phyloP scores from a whole-genome alignment of 2,329 filamentous ascomycete species.

The Corniculantispora saksenae region DNA sequence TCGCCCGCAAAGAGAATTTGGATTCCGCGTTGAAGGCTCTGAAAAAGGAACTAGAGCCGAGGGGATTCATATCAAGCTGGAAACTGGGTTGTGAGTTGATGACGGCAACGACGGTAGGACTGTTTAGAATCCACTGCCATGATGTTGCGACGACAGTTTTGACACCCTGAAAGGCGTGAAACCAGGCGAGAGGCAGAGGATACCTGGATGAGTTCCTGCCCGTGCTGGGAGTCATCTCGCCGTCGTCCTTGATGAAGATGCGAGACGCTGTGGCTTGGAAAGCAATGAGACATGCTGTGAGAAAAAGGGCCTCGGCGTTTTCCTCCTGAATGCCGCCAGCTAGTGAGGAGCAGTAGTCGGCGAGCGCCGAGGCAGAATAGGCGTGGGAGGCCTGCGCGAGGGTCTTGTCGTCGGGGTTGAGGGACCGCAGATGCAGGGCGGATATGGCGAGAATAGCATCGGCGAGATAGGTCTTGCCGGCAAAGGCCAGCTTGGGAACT shows the following conservation, averaged over 20 bases:
- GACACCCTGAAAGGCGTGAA: constrained; percentile 67
- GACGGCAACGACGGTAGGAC: constrained; percentile 58
- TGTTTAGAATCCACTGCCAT: constrained; percentile 64
- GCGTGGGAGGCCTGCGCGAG: constrained; percentile 64
- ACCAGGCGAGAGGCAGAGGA: constrained; percentile 63
- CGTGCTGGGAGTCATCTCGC: constrained; percentile 32
- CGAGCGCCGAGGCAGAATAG: constrained; percentile 64
- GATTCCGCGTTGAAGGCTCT: constrained; percentile 53
- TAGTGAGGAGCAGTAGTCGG: constrained; percentile 59
- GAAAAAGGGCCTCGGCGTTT: constrained; percentile 64
- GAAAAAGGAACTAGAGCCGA: constrained; percentile 44
- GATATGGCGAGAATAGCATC: constrained; percentile 66
- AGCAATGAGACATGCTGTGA: constrained; percentile 64
- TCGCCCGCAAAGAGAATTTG: constrained; percentile 64
- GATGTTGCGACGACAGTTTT: constrained; percentile 65
- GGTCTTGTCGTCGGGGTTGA: constrained; percentile 57
- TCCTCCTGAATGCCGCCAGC: constrained; percentile 56
- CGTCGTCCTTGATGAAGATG: constrained; percentile 61
- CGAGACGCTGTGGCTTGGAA: constrained; percentile 66
- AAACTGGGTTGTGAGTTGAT: constrained; percentile 65
- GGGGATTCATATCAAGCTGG: constrained; percentile 58
- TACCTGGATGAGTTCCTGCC: constrained; percentile 49
- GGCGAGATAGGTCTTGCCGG: constrained; percentile 57
- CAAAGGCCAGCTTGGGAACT: constrained; percentile 63
- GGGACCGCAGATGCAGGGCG: constrained; percentile 61